Base-by-base conservation (phyloP, 78 protist genomes). In the Tieghemostelium lacteum region DNA sequence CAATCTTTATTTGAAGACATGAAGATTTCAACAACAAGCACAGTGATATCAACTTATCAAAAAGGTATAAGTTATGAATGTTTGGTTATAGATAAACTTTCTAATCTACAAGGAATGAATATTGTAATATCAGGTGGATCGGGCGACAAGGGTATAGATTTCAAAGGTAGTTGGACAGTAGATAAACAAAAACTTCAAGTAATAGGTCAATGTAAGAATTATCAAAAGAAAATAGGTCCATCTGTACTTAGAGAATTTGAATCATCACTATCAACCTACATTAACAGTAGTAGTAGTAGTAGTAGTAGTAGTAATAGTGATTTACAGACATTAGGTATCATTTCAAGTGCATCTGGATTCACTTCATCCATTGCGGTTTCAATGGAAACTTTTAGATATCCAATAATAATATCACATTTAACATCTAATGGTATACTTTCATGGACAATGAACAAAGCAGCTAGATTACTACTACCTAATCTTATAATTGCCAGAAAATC, bases 141-240 rank as follows among this genome's bases (percentile, higher is more conserved):
- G 28, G 61, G 62, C 40, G 89, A 83, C 52, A 69, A 69, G 58
- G 89, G 89, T 20, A 69, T 69, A 4, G 89, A 83, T 58, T 83
- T 83, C 19, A 57, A 4, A 24, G 89, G 89, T 57, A 20, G 20
- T 26, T 83, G 89, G 89, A 0, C 7, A 22, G 75, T 19, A 19
- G 63, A n/a, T 16, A 16, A 57, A 16, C 6, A 16, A 16, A 57
- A 5, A 5, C 3, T 55, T 3, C 42, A 66, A 5, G 22, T 83
- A 7, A 58, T 83, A 40, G 89, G 75, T 19, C 89, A 83, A 31
- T 83, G 89, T 69, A 83, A 83, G 34, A 66, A 83, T 16, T 66
- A n/a, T 58, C 45, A 65, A 29, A 83, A 39, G 50, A 83, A 69
- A 29, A 62, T 58, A 19, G 89, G 89, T 7, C 89, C 89, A 0